Percentiles rank a stretch among this genome's conserved stretches.
These are phyloP conservation scores for Taphrina pruni DNA, from an alignment of 1,139 yeast genomes.

Conservation along the genomic window DNA sequence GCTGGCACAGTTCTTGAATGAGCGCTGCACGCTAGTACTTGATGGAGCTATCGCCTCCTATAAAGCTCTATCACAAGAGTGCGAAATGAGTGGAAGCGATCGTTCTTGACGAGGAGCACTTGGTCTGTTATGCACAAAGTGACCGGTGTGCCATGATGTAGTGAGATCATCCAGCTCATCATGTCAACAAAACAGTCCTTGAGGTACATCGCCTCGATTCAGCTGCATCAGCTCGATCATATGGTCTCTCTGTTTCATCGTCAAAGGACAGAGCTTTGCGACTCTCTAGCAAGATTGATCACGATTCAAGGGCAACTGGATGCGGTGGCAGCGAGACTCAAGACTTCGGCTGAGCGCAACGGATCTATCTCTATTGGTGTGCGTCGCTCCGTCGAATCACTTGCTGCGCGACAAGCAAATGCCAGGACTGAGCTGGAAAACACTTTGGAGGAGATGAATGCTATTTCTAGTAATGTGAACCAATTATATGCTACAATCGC, in stretches of 20 bases:
- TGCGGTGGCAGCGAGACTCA: background rate
- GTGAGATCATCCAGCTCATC: background rate
- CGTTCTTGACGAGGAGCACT: too few species aligned
- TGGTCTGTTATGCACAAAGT: too few species aligned
- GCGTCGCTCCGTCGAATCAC: background rate
- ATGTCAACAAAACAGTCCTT: conserved; percentile 5
- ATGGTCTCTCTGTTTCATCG: conserved; percentile 5
- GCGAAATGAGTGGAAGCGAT: too few species aligned
- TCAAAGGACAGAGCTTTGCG: conserved; percentile 2
- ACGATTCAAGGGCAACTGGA: conserved; percentile 3
- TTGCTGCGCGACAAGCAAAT: background rate
- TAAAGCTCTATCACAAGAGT: too few species aligned
- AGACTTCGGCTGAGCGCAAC: background rate
- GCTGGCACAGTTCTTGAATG: too few species aligned
- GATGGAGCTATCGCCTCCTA: too few species aligned
- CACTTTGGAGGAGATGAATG: conserved; percentile 18
- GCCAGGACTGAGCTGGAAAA: conserved; percentile 1
- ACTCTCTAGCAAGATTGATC: background rate
- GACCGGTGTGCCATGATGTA: background rate
- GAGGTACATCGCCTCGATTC: conserved; percentile 4
- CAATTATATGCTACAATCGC: background rate
- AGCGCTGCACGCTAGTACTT: too few species aligned
- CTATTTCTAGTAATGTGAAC: conserved; percentile 5
- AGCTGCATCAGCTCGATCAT: conserved; percentile 15
- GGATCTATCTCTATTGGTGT: background rate